These are phyloP conservation scores for Eucalyptus polybractea DNA, from an alignment of 345 rosid species.

Conservation along the genomic window DNA sequence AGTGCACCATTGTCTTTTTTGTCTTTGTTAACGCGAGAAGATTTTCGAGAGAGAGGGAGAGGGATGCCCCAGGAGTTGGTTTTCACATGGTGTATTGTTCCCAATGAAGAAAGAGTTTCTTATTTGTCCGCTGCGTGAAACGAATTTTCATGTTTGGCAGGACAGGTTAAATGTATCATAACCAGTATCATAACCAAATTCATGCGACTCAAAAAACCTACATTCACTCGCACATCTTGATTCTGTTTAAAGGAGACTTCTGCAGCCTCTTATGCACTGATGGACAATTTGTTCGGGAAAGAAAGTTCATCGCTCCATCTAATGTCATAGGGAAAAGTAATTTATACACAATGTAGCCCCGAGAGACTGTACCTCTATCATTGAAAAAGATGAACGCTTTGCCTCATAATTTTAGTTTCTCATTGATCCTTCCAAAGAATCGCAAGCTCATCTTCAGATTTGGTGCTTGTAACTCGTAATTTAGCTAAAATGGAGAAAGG, in stretches of 20 bases:
- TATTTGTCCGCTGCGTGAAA: neutral
- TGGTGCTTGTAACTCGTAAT: neutral
- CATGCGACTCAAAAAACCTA: neutral
- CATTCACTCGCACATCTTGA: neutral
- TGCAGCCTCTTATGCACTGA: neutral
- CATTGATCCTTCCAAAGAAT: neutral
- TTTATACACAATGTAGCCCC: neutral
- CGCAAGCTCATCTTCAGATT: fast-evolving
- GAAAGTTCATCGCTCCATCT: neutral
- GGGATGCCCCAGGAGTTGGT: neutral
- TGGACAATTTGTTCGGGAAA: neutral
- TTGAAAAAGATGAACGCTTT: neutral
- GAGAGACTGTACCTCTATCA: neutral
- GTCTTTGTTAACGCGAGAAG: neutral
- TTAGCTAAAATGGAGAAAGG: neutral
- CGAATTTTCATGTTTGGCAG: fast-evolving
- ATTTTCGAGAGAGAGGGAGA: neutral
- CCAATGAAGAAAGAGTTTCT: neutral
- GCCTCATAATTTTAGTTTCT: neutral
- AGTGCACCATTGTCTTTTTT: neutral
- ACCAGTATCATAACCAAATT: neutral
- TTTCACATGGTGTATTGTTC: neutral
- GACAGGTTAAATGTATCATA: neutral
- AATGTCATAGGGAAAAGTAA: neutral
- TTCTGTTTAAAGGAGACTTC: fast-evolving